Evolutionary conservation across 768 basidiomycete genomes (phyloP).

Genomic region (Lentinula detonsa): DNA sequence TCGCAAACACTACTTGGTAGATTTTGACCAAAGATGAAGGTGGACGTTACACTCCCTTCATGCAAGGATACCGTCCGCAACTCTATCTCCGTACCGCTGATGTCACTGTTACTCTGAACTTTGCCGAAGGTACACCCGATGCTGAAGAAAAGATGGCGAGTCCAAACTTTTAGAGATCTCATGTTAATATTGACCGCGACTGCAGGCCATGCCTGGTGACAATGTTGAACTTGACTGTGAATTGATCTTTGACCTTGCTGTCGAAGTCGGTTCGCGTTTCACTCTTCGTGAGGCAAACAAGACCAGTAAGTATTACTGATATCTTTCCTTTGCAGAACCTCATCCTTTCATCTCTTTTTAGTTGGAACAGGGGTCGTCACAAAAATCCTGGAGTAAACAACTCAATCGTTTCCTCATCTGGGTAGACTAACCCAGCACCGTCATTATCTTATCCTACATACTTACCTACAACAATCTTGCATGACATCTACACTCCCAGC

Average conservation of each 20-base stretch:
- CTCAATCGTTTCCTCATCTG: not conserved
- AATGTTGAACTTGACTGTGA: conserved; percentile 90
- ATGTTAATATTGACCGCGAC: not conserved
- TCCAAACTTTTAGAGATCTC: conserved; percentile 2
- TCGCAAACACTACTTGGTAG: conserved; percentile 25
- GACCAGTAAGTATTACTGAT: conserved; percentile 55
- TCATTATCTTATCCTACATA: conserved; percentile 1
- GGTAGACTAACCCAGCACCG: not conserved
- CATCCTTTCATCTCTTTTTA: conserved; percentile 19
- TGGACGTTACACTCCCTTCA: conserved; percentile 88
- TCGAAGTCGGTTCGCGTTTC: conserved; percentile 87
- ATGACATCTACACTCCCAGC: conserved; percentile 2
- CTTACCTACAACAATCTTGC: not conserved
- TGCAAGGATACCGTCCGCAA: conserved; percentile 91
- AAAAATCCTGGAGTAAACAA: conserved; percentile 53
- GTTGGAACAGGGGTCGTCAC: conserved; percentile 95
- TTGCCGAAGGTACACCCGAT: conserved; percentile 80
- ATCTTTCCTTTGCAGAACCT: not conserved
- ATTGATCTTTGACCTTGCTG: conserved; percentile 80
- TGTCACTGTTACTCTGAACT: conserved; percentile 77
- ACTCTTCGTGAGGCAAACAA: conserved; percentile 93
- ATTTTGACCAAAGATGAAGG: conserved; percentile 84
- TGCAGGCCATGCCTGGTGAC: conserved; percentile 93
- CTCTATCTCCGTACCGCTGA: conserved; percentile 95
- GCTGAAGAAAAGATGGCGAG: conserved; percentile 83